Evolutionary conservation across 2,329 filamentous ascomycete genomes (phyloP).

Genomic region (Dothideomycetidae sp.): DNA sequence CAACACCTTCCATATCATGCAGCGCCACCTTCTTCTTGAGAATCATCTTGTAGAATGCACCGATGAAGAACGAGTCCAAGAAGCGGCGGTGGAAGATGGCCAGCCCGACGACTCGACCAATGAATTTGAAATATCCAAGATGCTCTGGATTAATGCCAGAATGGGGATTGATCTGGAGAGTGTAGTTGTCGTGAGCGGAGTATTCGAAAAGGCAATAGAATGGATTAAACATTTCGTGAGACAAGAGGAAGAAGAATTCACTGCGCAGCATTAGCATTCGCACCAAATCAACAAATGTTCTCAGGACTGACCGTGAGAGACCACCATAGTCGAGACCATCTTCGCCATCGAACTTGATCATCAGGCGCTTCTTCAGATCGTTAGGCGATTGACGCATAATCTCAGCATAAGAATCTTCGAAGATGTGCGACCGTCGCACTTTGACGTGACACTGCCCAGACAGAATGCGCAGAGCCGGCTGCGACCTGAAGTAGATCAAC

Average conservation of each 20-base stretch:
- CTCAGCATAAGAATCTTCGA: conserved; percentile 96
- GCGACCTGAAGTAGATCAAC: conserved; percentile 97
- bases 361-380: conserved; percentile 92
- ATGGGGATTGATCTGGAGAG: conserved; percentile 97
- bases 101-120: conserved; percentile 87
- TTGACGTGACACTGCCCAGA: conserved; percentile 98
- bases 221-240: conserved; percentile 99
- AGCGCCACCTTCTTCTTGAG: conserved; percentile 81
- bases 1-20: conserved; percentile 96
- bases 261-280: conserved; percentile 30
- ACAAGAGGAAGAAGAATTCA: conserved; percentile 98
- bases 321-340: conserved; percentile 96
- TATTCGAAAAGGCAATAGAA: conserved; percentile 99
- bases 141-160: conserved; percentile 98
- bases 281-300: too few species aligned
- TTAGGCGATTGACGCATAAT: conserved; percentile 93
- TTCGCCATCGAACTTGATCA: conserved; percentile 99
- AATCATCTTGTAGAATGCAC: conserved; percentile 99
- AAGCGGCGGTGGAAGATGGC: conserved; percentile 98
- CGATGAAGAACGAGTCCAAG: conserved; percentile 97
- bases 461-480: conserved; percentile 87
- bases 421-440: conserved; percentile 89
- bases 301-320: conserved; percentile 59
- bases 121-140: conserved; percentile 99
- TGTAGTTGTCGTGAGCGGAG: conserved; percentile 99